Conservation (phyloP, 192 early-diverging fungal species). For the Coemansia sp. region DNA sequence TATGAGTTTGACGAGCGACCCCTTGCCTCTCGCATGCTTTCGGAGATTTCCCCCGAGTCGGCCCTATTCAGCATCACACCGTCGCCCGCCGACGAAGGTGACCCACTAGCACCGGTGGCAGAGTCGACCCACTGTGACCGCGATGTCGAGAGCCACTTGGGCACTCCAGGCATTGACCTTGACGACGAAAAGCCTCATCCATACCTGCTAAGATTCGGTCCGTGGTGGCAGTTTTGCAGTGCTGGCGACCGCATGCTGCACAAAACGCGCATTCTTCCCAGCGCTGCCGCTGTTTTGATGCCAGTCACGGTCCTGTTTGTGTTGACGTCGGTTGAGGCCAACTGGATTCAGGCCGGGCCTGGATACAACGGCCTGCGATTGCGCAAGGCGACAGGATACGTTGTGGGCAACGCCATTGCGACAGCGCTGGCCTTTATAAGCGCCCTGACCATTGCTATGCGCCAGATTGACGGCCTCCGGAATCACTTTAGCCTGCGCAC, state of each 20-base stretch:
- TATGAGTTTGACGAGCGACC: neutral
- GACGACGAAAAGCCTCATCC: constrained; percentile 26
- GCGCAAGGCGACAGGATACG: constrained; percentile 43
- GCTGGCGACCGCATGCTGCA: constrained; percentile 23
- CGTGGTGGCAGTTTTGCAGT: constrained; percentile 46
- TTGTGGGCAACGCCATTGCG: constrained; percentile 47
- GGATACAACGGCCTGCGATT: constrained; percentile 36
- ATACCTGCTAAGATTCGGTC: constrained; percentile 26
- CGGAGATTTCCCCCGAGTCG: neutral
- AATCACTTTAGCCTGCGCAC: constrained; percentile 28
- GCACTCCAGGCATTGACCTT: constrained; percentile 1
- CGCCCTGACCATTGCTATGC: constrained; percentile 39
- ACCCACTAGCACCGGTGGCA: neutral
- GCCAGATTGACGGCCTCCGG: constrained; percentile 27
- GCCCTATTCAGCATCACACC: constrained; percentile 1
- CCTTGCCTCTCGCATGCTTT: neutral
- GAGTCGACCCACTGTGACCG: constrained; percentile 1
- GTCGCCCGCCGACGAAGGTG: neutral
- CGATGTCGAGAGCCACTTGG: constrained; percentile 9
- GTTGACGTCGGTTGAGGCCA: constrained; percentile 50
- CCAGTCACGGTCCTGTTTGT: constrained; percentile 47
- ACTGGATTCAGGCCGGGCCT: constrained; percentile 44
- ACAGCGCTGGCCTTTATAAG: constrained; percentile 48
- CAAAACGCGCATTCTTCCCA: constrained; percentile 47
- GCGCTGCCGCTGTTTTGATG: constrained; percentile 43